phyloP scores from a whole-genome alignment of 2,329 filamentous ascomycete species.

The Scortechinia acanthostroma region DNA sequence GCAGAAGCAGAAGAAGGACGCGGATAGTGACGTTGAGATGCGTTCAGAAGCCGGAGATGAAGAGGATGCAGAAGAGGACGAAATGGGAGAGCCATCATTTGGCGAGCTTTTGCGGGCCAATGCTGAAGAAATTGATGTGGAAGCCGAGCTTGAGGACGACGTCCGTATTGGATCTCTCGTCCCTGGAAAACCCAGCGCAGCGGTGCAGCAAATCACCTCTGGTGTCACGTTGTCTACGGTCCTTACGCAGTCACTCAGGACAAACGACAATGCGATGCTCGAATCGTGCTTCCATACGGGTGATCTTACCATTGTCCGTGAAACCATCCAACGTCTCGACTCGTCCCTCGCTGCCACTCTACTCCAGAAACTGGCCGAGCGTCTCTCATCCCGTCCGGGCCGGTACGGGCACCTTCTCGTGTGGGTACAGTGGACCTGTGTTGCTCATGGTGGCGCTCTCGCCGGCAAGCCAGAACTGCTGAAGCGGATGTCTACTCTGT shows the following conservation, averaged over 20 bases:
- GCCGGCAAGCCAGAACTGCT: conserved; percentile 54
- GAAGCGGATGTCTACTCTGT: conserved; percentile 47
- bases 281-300: conserved; percentile 58
- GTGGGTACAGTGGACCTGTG: conserved; percentile 64
- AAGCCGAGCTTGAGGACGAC: conserved; percentile 28
- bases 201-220: conserved; percentile 47
- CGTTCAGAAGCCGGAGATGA: not conserved
- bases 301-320: conserved; percentile 49
- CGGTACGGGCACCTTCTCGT: conserved; percentile 58
- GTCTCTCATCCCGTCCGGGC: conserved; percentile 54
- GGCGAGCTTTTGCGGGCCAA: conserved; percentile 49
- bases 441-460: conserved; percentile 60
- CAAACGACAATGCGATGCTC: conserved; percentile 56
- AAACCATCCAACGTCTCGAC: conserved; percentile 57
- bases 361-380: conserved; percentile 56
- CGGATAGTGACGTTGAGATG: not conserved
- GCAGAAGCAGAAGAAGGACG: not conserved
- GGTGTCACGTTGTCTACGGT: conserved; percentile 61
- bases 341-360: conserved; percentile 52
- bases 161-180: conserved; percentile 31
- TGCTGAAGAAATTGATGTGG: conserved; percentile 45
- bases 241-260: conserved; percentile 59
- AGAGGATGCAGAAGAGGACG: conserved; percentile 21
- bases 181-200: conserved; percentile 29
- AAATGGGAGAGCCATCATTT: conserved; percentile 42